A percentile compares a stretch with the other conserved stretches of the same genome.
These are phyloP conservation scores for Quercus phellos DNA, from an alignment of 331 rosid species.

Conservation along the genomic window DNA sequence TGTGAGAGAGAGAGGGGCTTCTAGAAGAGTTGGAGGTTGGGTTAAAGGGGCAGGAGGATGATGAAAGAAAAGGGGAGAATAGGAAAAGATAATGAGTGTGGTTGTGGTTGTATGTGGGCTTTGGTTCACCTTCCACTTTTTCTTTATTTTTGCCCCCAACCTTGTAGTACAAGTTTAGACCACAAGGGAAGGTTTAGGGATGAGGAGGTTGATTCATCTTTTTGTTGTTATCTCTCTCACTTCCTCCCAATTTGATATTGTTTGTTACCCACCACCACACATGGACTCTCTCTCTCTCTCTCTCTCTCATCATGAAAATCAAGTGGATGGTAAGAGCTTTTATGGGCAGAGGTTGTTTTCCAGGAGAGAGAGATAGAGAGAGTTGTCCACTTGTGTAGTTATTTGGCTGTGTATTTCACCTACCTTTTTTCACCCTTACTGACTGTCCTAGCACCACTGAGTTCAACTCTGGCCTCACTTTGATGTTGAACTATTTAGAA, in stretches of 20 bases:
- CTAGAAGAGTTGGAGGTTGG: constrained; percentile 79
- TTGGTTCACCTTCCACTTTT: constrained; percentile 75
- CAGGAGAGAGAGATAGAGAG: constrained; percentile 5
- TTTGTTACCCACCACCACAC: constrained; percentile 48
- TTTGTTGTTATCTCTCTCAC: constrained; percentile 47
- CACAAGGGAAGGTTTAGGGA: constrained; percentile 34
- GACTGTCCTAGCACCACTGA: constrained; percentile 28
- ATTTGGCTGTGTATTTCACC: constrained; percentile 44
- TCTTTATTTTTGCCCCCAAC: constrained; percentile 12
- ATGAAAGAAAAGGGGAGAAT: constrained; percentile 29
- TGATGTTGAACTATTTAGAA: constrained; percentile 26
- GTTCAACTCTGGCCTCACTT: constrained; percentile 28
- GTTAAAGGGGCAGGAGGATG: constrained; percentile 38
- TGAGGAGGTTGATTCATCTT: constrained; percentile 45
- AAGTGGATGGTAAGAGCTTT: constrained; percentile 56
- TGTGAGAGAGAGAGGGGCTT: constrained; percentile 35
- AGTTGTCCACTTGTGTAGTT: constrained; percentile 41
- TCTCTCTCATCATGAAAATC: constrained; percentile 24
- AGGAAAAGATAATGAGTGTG: constrained; percentile 42
- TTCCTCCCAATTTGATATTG: constrained; percentile 29
- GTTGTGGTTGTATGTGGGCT: constrained; percentile 56
- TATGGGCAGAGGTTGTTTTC: constrained; percentile 58
- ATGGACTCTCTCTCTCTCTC: constrained; percentile 29
- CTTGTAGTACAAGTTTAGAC: constrained; percentile 79
- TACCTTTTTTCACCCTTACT: constrained; percentile 41